Conservation (phyloP, 805 yeast genomes). For the Torulaspora microellipsoides region DNA sequence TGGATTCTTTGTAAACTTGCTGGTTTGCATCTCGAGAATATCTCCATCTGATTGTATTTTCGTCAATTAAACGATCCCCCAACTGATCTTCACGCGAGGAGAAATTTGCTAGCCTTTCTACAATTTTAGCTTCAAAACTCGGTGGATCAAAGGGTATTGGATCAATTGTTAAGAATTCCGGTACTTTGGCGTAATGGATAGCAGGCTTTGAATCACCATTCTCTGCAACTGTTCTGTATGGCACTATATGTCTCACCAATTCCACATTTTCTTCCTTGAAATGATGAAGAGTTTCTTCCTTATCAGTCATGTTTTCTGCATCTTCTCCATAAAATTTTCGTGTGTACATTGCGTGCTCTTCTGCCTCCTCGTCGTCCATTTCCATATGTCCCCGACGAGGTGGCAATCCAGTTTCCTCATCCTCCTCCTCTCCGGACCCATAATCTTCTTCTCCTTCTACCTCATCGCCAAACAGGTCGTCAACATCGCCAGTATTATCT, state of each 20-base stretch:
- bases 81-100: slow-evolving; percentile 45
- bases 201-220: slow-evolving; percentile 34
- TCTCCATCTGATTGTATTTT: slow-evolving; percentile 92
- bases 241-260: slow-evolving; percentile 39
- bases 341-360: slow-evolving; percentile 33
- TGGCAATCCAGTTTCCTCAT: slow-evolving; percentile 20
- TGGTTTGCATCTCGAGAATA: slow-evolving; percentile 75
- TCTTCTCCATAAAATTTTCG: slow-evolving; percentile 36
- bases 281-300: slow-evolving; percentile 35
- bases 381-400: slow-evolving; percentile 21
- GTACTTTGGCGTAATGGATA: slow-evolving; percentile 57
- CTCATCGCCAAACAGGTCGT: slow-evolving; percentile 40
- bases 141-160: slow-evolving; percentile 85
- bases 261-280: slow-evolving; percentile 37
- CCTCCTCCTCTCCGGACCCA: slow-evolving; percentile 22
- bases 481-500: slow-evolving; percentile 37
- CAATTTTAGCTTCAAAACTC: slow-evolving; percentile 49
- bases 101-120: slow-evolving; percentile 33
- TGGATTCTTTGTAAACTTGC: slow-evolving; percentile 71
- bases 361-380: slow-evolving; percentile 36
- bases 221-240: slow-evolving; percentile 44
- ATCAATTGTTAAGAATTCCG: slow-evolving; percentile 77
- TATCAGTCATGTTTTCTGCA: slow-evolving; percentile 23
- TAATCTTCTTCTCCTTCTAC: slow-evolving; percentile 23
- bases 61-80: slow-evolving; percentile 64